phyloP scores from a whole-genome alignment of 2,329 filamentous ascomycete species.

The Chaetomium sp. region DNA sequence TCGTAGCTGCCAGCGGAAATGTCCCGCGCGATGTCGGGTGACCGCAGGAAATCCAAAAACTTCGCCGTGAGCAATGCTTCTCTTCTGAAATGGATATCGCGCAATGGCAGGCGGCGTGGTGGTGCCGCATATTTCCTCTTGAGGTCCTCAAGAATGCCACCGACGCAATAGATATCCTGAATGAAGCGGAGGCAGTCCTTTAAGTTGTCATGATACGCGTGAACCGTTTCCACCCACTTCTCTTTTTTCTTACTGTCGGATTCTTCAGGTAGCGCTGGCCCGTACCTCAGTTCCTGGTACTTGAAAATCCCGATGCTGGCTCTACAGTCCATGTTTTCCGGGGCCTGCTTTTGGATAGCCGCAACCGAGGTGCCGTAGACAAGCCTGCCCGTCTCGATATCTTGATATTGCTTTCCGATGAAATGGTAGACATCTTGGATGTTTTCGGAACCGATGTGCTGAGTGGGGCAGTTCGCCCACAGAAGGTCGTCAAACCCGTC shows the following conservation, averaged over 20 bases:
- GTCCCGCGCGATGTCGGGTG: conserved; percentile 28
- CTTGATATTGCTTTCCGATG: conserved; percentile 30
- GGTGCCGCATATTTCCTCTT: conserved; percentile 13
- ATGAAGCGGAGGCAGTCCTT: conserved; percentile 20
- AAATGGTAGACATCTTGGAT: conserved; percentile 22
- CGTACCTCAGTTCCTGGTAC: conserved; percentile 26
- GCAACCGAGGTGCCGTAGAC: conserved; percentile 23
- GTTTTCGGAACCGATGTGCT: conserved; percentile 33
- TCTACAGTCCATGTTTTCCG: conserved; percentile 22
- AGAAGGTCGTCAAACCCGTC: conserved; percentile 32
- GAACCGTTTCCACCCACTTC: conserved; percentile 28
- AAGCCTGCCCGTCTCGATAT: conserved; percentile 31
- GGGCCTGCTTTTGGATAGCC: conserved; percentile 16
- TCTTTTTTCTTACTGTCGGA: conserved; percentile 29
- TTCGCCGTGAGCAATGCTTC: conserved; percentile 31
- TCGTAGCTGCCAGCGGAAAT: conserved; percentile 27
- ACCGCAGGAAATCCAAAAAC: conserved; percentile 35
- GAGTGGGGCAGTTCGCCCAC: conserved; percentile 34
- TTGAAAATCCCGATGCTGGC: conserved; percentile 37
- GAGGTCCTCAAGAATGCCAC: conserved; percentile 11
- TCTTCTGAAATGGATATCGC: conserved; percentile 18
- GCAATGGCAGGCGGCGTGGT: conserved; percentile 16
- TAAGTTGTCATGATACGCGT: conserved; percentile 16
- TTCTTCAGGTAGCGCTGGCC: conserved; percentile 14
- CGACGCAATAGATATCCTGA: conserved; percentile 16